Evolutionary conservation across 2,329 filamentous ascomycete species (phyloP).

Genomic region (Penicillium sp.): DNA sequence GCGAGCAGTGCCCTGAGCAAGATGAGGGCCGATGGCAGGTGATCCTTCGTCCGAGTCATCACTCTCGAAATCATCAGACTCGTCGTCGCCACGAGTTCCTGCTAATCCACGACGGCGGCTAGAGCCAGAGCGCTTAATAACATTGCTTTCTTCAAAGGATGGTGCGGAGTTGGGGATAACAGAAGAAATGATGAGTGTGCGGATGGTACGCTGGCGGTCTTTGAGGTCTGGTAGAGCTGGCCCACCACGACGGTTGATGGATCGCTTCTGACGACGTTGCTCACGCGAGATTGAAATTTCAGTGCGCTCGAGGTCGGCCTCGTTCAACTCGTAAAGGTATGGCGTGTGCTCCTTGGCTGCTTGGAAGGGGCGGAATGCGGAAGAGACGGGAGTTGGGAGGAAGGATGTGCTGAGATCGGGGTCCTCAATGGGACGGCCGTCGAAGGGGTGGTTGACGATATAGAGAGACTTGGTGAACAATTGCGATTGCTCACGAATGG

Average conservation of each 20-base stretch:
- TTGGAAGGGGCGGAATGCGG: constrained; percentile 86
- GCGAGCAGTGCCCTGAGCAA: constrained; percentile 71
- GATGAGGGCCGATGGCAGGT: constrained; percentile 72
- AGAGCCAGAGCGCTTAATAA: constrained; percentile 77
- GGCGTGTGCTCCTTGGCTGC: constrained; percentile 92
- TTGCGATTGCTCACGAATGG: constrained; percentile 93
- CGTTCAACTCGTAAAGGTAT: constrained; percentile 90
- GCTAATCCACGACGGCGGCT: constrained; percentile 60
- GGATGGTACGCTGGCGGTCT: constrained; percentile 88
- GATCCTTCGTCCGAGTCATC: constrained; percentile 86
- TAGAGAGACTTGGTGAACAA: constrained; percentile 93
- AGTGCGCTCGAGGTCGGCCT: constrained; percentile 84
- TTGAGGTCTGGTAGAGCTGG: constrained; percentile 94
- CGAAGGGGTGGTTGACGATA: constrained; percentile 90
- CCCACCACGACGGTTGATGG: constrained; percentile 88
- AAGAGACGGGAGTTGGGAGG: constrained; percentile 77
- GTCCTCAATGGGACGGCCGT: constrained; percentile 90
- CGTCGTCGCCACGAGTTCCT: constrained; percentile 63
- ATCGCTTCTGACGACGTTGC: constrained; percentile 90
- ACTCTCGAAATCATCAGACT: constrained; percentile 89
- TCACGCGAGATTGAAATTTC: constrained; percentile 93
- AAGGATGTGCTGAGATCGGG: constrained; percentile 84
- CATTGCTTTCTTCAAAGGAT: constrained; percentile 77
- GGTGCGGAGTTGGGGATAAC: constrained; percentile 85
- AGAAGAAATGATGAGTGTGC: constrained; percentile 88